phyloP scores from a whole-genome alignment of 2,329 filamentous ascomycete species.

The Acephala macrosclerotiorum region DNA sequence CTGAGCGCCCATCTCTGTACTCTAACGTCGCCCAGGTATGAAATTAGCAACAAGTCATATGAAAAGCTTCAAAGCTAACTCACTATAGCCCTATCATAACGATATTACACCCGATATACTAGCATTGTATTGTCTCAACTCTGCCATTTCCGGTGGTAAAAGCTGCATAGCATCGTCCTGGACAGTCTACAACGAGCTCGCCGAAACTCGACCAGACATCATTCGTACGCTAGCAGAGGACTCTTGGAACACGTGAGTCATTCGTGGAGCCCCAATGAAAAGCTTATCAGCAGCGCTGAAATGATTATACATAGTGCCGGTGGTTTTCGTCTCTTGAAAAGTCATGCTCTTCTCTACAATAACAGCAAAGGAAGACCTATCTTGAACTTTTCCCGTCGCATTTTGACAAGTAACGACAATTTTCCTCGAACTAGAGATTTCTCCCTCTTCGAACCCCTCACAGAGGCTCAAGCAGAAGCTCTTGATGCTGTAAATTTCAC shows the following conservation, averaged over 20 bases:
- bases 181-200: slow-evolving; percentile 61
- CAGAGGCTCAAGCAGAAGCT: slow-evolving; percentile 59
- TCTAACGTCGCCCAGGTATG: not conserved
- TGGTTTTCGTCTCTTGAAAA: slow-evolving; percentile 48
- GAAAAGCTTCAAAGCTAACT: not conserved
- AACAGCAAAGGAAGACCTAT: slow-evolving; percentile 53
- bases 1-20: not conserved
- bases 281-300: not conserved
- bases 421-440: slow-evolving; percentile 54
- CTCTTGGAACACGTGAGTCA: slow-evolving; percentile 18
- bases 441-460: slow-evolving; percentile 52
- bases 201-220: slow-evolving; percentile 56
- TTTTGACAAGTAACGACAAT: slow-evolving; percentile 59
- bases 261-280: not conserved
- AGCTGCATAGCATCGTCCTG: slow-evolving; percentile 55
- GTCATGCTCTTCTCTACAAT: slow-evolving; percentile 54
- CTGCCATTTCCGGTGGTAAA: slow-evolving; percentile 17
- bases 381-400: slow-evolving; percentile 65
- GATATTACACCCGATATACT: slow-evolving; percentile 22
- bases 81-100: slow-evolving; percentile 22
- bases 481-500: slow-evolving; percentile 64
- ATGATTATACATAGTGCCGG: slow-evolving; percentile 45
- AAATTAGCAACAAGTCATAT: too few relatives aligned
- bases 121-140: slow-evolving; percentile 13
- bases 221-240: slow-evolving; percentile 51